A percentile compares a stretch with the other conserved stretches of the same genome.
Conservation (phyloP, 2,329 filamentous ascomycete species). For the Ceratocystis papillata region DNA sequence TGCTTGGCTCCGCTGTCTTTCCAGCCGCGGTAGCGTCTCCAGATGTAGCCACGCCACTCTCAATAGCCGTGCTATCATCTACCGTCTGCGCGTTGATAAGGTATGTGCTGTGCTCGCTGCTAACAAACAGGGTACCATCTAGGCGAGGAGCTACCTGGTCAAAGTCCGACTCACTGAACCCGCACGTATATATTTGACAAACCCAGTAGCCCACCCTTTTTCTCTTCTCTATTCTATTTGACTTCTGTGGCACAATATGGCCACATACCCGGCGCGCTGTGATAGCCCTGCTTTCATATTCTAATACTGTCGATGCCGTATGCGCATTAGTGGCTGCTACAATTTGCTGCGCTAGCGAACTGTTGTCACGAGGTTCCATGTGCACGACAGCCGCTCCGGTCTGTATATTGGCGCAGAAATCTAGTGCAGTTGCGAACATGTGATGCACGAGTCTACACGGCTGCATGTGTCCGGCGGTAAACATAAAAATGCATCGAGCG, state of each 20-base stretch:
- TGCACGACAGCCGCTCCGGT: conserved; percentile 27
- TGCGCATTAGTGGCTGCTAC: conserved; percentile 29
- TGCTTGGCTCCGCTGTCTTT: conserved; percentile 33
- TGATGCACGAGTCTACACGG: conserved; percentile 27
- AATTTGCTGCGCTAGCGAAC: conserved; percentile 21
- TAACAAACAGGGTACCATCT: conserved; percentile 25
- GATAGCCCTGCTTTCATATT: conserved; percentile 24
- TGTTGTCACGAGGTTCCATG: neutral
- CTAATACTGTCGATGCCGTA: conserved; percentile 27
- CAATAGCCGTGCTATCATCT: conserved; percentile 39
- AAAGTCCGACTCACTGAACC: conserved; percentile 27
- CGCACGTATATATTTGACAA: neutral
- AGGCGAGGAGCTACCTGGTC: conserved; percentile 27
- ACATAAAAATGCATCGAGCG: conserved; percentile 31
- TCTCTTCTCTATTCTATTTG: neutral
- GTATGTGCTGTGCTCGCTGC: conserved; percentile 29
- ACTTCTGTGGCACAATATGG: conserved; percentile 12
- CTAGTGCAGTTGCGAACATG: conserved; percentile 21
- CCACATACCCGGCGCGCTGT: conserved; percentile 24
- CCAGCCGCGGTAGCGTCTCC: conserved; percentile 40
- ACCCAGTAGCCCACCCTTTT: neutral
- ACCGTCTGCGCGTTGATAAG: conserved; percentile 29
- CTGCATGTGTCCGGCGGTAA: conserved; percentile 27
- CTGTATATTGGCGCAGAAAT: conserved; percentile 26
- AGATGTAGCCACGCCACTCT: conserved; percentile 38